phyloP scores from a whole-genome alignment of 352 stramenopile species.

The Blastocystis sp. region DNA sequence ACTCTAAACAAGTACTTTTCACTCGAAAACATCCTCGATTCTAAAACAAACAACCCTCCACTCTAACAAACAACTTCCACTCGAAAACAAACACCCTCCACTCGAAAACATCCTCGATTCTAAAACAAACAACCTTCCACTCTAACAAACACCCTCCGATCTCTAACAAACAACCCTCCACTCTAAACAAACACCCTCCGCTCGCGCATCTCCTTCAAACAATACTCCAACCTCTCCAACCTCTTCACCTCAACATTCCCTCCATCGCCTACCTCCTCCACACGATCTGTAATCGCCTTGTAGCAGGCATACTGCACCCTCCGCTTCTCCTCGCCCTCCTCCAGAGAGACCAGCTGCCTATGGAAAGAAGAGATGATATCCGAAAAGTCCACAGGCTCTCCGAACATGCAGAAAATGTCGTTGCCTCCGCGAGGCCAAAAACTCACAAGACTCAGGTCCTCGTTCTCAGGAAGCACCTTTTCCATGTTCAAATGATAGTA shows the following conservation, averaged over 20 bases:
- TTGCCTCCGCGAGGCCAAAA: constrained; percentile 42
- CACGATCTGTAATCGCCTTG: constrained; percentile 75
- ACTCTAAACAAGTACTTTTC: too few relatives aligned
- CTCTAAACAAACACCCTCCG: neutral
- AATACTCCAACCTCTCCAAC: constrained; percentile 7
- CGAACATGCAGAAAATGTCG: constrained; percentile 64
- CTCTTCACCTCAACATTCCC: neutral
- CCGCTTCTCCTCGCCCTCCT: constrained; percentile 66
- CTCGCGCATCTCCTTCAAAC: constrained; percentile 23
- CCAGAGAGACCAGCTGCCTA: constrained; percentile 62
- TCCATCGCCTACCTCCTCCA: constrained; percentile 67
- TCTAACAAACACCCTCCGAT: too few relatives aligned
- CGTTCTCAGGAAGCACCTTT: constrained; percentile 75
- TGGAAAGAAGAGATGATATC: constrained; percentile 3
- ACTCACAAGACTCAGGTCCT: constrained; percentile 71
- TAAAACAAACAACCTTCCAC: too few relatives aligned
- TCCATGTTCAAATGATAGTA: constrained; percentile 80
- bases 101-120: too few relatives aligned
- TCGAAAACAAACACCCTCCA: too few relatives aligned
- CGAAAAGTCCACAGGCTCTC: constrained; percentile 72
- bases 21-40: neutral
- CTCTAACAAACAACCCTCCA: too few relatives aligned
- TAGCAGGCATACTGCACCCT: constrained; percentile 72
- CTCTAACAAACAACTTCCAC: too few relatives aligned
- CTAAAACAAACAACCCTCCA: neutral